phyloP scores from a whole-genome alignment of 345 rosid genomes.

The Durio zibethinus region DNA sequence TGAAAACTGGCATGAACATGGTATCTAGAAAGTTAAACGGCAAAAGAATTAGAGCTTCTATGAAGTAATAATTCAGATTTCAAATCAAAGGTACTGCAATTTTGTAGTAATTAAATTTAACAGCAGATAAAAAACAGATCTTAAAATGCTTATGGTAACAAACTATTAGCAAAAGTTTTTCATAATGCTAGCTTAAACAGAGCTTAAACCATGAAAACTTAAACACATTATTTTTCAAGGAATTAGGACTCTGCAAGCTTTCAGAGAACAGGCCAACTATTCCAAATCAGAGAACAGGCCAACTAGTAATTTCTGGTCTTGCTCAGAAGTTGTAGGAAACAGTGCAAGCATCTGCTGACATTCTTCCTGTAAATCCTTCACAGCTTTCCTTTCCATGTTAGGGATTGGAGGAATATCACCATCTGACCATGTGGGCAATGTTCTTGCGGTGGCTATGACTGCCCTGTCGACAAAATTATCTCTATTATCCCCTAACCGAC shows the following conservation, averaged over 20 bases:
- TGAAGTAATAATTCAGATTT: neutral
- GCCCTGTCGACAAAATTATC: slow-evolving; percentile 82
- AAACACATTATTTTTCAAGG: neutral
- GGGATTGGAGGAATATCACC: slow-evolving; percentile 77
- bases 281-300: slow-evolving; percentile 7
- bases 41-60: neutral
- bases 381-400: slow-evolving; percentile 74
- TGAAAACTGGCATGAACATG: neutral
- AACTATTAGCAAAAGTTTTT: neutral
- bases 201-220: neutral
- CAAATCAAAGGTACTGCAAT: neutral
- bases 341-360: slow-evolving; percentile 64
- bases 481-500: slow-evolving; percentile 34
- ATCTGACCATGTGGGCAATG: slow-evolving; percentile 86
- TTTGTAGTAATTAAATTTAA: neutral
- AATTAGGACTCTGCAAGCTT: neutral
- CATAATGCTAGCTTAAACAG: neutral
- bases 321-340: slow-evolving; percentile 63
- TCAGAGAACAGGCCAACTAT: neutral
- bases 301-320: slow-evolving; percentile 79
- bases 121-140: neutral
- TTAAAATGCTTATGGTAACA: neutral
- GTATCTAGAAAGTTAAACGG: neutral
- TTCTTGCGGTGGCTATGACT: slow-evolving; percentile 84
- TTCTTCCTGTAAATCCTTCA: slow-evolving; percentile 75